These are phyloP conservation scores for Dactylorhiza incarnata DNA, from an alignment of 106 monocot genomes.

Conservation along the genomic window DNA sequence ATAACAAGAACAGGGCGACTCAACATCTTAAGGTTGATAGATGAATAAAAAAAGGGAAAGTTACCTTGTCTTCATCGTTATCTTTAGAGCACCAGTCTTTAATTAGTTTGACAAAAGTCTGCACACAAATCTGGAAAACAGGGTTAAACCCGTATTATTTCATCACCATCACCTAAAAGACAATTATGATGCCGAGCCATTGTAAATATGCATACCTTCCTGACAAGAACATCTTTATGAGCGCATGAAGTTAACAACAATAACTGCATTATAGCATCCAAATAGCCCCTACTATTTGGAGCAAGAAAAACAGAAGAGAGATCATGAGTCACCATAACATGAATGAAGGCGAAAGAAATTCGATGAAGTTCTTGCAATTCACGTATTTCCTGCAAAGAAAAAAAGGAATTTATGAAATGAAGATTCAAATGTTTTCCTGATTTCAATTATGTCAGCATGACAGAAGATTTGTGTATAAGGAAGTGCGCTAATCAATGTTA, in stretches of 20 bases:
- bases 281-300: slow-evolving; percentile 47
- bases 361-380: slow-evolving; percentile 88
- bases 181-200: not conserved
- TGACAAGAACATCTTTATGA: slow-evolving; percentile 70
- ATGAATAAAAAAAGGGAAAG: not conserved
- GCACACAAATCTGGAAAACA: slow-evolving; percentile 61
- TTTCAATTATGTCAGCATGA: not conserved
- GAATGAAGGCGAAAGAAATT: slow-evolving; percentile 78
- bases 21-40: not conserved
- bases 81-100: slow-evolving; percentile 76
- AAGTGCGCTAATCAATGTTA: not conserved
- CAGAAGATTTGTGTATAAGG: not conserved
- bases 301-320: slow-evolving; percentile 74
- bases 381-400: slow-evolving; percentile 62
- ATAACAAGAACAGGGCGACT: not conserved
- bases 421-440: not conserved
- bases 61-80: slow-evolving; percentile 82
- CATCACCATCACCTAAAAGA: not conserved
- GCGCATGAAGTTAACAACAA: slow-evolving; percentile 60
- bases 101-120: slow-evolving; percentile 68
- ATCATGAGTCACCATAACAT: slow-evolving; percentile 68
- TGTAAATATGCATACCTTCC: slow-evolving; percentile 45
- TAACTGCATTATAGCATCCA: slow-evolving; percentile 69
- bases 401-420: not conserved
- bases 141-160: not conserved